Evolutionary conservation across 2,329 filamentous ascomycete genomes (phyloP).

Genomic region (Colletotrichum theobromicola): DNA sequence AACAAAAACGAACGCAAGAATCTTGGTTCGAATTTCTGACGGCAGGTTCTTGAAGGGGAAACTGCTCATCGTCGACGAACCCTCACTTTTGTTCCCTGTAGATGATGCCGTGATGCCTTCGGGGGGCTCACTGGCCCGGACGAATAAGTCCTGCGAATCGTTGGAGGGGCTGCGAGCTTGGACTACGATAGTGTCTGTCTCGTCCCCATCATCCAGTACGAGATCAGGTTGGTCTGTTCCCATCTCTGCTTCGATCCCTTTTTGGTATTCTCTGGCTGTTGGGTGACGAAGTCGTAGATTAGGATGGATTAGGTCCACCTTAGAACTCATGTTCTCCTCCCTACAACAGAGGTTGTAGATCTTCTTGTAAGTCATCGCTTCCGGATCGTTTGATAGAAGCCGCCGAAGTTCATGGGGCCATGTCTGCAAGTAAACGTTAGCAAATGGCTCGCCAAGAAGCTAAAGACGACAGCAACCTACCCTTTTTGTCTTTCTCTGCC

Average conservation of each 20-base stretch:
- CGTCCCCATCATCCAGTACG: background rate
- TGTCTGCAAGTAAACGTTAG: background rate
- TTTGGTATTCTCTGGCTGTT: background rate
- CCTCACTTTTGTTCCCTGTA: background rate
- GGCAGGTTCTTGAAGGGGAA: slow-evolving; percentile 38
- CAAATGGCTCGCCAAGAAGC: background rate
- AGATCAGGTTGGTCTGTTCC: background rate
- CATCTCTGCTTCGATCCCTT: background rate
- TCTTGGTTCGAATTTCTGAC: slow-evolving; percentile 30
- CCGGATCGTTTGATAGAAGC: background rate
- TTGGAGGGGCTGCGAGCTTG: background rate
- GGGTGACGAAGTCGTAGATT: slow-evolving; percentile 27
- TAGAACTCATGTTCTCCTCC: slow-evolving; percentile 38
- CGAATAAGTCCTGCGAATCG: background rate
- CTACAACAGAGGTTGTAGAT: slow-evolving; percentile 32
- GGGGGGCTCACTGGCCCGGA: background rate
- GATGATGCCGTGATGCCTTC: background rate
- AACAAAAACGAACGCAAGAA: slow-evolving; percentile 42
- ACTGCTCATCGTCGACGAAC: background rate
- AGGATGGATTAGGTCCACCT: slow-evolving; percentile 28
- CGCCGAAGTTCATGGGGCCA: background rate
- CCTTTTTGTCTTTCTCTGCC: background rate
- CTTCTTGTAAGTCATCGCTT: background rate
- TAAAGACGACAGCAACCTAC: background rate
- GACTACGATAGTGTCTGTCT: background rate